These are phyloP conservation scores for Plasmodium knowlesi DNA, from an alignment of 169 alveolate genomes.

Conservation along the genomic window DNA sequence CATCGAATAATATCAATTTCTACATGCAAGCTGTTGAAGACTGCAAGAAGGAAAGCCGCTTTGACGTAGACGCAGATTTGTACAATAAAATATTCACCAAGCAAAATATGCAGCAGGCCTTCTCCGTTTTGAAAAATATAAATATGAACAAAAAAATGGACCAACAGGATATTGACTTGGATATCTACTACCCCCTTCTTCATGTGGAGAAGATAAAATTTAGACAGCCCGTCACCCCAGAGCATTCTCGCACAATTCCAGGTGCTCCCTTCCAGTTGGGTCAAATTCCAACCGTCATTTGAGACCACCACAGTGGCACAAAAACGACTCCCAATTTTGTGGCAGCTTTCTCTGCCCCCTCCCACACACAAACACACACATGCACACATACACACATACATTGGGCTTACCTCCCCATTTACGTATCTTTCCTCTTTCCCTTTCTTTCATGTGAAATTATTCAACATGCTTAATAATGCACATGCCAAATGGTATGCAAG, in stretches of 20 bases:
- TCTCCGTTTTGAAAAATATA: constrained; percentile 65
- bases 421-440: not conserved
- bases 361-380: no score
- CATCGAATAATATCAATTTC: constrained; percentile 32
- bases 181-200: constrained; percentile 45
- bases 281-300: constrained; percentile 49
- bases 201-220: constrained; percentile 68
- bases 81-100: constrained; percentile 45
- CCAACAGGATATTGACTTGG: not conserved
- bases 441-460: not conserved
- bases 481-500: not conserved
- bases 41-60: constrained; percentile 58
- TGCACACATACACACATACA: no score
- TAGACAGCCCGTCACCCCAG: constrained; percentile 2
- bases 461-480: not conserved
- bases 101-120: not conserved
- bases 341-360: no score
- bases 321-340: not conserved
- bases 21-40: constrained; percentile 67
- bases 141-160: constrained; percentile 36
- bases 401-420: not conserved
- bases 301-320: not conserved
- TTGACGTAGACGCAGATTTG: constrained; percentile 36
- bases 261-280: constrained; percentile 38
- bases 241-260: not conserved